phyloP scores from a whole-genome alignment of 352 stramenopile species.

The Globisporangium cylindrosporum region DNA sequence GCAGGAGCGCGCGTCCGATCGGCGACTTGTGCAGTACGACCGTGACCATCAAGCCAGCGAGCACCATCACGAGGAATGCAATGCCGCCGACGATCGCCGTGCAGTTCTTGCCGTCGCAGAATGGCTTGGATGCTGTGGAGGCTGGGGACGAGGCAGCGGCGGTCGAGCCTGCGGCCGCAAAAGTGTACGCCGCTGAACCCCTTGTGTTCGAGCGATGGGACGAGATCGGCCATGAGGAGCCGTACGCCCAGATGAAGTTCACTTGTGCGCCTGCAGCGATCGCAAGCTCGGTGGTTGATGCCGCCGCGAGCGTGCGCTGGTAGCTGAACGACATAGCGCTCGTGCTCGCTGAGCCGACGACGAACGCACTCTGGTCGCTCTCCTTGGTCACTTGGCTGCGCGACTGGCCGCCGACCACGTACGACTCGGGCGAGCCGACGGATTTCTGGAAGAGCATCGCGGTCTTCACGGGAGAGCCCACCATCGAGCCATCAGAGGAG shows the following conservation, averaged over 20 bases:
- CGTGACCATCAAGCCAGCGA: conserved; percentile 20
- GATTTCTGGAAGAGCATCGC: conserved; percentile 67
- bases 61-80: conserved; percentile 51
- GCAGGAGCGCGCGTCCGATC: conserved; percentile 5
- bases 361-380: conserved; percentile 40
- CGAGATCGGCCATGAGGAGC: conserved; percentile 58
- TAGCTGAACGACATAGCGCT: conserved; percentile 65
- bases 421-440: conserved; percentile 37
- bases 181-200: conserved; percentile 51
- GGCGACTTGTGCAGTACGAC: background rate
- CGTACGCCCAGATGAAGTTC: conserved; percentile 74
- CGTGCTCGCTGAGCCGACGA: conserved; percentile 30
- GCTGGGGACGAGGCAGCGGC: too few species aligned
- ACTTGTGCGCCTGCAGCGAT: conserved; percentile 23
- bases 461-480: conserved; percentile 59
- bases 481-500: conserved; percentile 43
- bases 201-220: conserved; percentile 41
- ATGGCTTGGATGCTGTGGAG: too few species aligned
- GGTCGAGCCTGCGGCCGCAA: conserved; percentile 9
- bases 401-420: conserved; percentile 47
- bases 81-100: conserved; percentile 49
- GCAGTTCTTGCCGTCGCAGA: conserved; percentile 36
- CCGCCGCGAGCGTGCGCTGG: conserved; percentile 54
- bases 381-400: conserved; percentile 43
- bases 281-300: conserved; percentile 41